Evolutionary conservation across 75 land plant species (phyloP).

Genomic region (Pinus taeda): DNA sequence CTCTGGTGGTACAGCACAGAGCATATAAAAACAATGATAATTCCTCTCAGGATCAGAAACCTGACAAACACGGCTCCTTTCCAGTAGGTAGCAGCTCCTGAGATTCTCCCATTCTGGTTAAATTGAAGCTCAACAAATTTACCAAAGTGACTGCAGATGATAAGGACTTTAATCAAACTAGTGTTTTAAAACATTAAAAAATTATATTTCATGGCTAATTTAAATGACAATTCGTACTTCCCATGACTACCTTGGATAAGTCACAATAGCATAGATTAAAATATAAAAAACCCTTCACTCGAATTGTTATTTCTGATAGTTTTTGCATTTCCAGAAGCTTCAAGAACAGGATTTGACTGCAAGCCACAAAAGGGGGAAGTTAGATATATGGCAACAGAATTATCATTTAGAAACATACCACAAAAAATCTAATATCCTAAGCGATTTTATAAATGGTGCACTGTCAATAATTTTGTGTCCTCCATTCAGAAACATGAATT

Average conservation of each 20-base stretch:
- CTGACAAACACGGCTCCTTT: conserved; percentile 44
- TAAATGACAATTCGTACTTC: neutral
- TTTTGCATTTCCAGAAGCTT: conserved; percentile 53
- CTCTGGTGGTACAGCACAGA: conserved; percentile 61
- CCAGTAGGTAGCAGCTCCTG: conserved; percentile 46
- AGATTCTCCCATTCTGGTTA: conserved; percentile 38
- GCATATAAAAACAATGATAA: conserved; percentile 46
- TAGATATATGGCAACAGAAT: neutral
- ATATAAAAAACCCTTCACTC: conserved; percentile 10
- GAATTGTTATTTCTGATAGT: conserved; percentile 44
- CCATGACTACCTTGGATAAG: neutral
- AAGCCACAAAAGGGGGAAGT: conserved; percentile 4
- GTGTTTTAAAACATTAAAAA: neutral
- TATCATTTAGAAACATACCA: neutral
- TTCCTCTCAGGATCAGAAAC: conserved; percentile 46
- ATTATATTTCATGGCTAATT: too few relatives aligned
- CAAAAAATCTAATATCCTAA: neutral
- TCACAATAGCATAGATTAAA: neutral
- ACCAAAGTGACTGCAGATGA: conserved; percentile 32
- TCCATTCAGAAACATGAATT: conserved; percentile 9
- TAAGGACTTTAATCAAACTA: neutral
- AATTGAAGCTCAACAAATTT: conserved; percentile 56
- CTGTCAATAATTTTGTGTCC: neutral
- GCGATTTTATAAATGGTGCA: neutral
- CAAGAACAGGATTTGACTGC: conserved; percentile 51